These are phyloP conservation scores for Fusarium heterosporum DNA, from an alignment of 2,329 filamentous ascomycete species.

Conservation along the genomic window DNA sequence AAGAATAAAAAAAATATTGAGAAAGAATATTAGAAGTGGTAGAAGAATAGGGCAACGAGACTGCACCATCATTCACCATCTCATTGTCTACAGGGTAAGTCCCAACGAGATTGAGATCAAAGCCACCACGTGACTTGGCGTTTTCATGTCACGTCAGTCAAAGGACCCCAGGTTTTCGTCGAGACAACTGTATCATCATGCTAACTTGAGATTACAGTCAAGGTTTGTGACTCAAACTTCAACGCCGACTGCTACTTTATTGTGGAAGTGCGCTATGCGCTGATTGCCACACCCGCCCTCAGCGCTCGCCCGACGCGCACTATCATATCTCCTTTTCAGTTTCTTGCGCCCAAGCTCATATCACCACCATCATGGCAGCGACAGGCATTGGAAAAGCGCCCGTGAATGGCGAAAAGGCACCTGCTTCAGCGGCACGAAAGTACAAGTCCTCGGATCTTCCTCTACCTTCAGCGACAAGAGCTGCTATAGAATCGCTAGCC, in stretches of 20 bases:
- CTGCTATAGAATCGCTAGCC: constrained; percentile 79
- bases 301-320: constrained; percentile 28
- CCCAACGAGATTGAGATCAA: not conserved
- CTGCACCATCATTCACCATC: not conserved
- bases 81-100: constrained; percentile 25
- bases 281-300: constrained; percentile 21
- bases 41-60: no score
- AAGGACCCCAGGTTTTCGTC: constrained; percentile 9
- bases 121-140: constrained; percentile 45
- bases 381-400: constrained; percentile 42
- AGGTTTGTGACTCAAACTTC: not conserved
- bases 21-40: no score
- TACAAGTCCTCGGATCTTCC: constrained; percentile 82
- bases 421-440: constrained; percentile 55
- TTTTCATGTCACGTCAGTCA: constrained; percentile 40
- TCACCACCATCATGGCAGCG: constrained; percentile 33
- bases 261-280: constrained; percentile 28
- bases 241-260: not conserved
- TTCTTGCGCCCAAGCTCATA: constrained; percentile 11
- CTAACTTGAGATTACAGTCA: constrained; percentile 4
- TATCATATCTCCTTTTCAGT: constrained; percentile 21
- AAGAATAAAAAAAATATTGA: no score
- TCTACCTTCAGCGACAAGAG: constrained; percentile 76
- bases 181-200: constrained; percentile 7
- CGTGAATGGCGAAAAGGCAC: constrained; percentile 29